phyloP scores from a whole-genome alignment of 2,329 filamentous ascomycete species.

The Domatiomyces catenatus region DNA sequence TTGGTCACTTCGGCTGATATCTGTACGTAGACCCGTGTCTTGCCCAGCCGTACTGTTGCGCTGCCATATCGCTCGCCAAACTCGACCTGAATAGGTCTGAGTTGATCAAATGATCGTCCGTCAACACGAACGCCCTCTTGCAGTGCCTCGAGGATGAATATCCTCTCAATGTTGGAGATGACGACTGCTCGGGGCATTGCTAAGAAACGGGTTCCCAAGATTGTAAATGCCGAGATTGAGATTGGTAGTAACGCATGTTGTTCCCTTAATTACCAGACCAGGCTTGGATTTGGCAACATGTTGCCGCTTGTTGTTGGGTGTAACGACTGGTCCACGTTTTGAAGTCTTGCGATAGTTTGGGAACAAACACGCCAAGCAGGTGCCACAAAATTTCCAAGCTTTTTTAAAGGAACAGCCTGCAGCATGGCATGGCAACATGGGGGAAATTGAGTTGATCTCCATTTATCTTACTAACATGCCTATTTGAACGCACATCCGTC shows the following conservation, averaged over 20 bases:
- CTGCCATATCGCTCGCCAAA: slow-evolving; percentile 89
- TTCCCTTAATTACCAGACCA: not conserved
- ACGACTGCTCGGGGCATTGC: slow-evolving; percentile 83
- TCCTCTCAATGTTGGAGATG: slow-evolving; percentile 74
- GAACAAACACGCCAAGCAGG: not conserved
- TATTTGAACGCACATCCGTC: not conserved
- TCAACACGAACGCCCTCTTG: slow-evolving; percentile 69
- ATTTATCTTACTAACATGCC: not conserved
- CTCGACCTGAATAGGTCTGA: slow-evolving; percentile 57
- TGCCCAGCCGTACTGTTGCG: slow-evolving; percentile 72
- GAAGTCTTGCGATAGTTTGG: not conserved
- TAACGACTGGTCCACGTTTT: not conserved
- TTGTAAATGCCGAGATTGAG: not conserved
- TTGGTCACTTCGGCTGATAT: slow-evolving; percentile 78
- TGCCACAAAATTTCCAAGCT: not conserved
- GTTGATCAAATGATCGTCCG: slow-evolving; percentile 65
- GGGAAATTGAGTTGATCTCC: not conserved
- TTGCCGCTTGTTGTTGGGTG: not conserved
- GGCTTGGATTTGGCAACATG: not conserved
- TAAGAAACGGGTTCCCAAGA: not conserved
- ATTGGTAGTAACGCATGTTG: not conserved
- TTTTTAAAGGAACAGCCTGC: too few relatives aligned
- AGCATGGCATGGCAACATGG: not conserved
- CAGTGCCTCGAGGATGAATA: slow-evolving; percentile 72
- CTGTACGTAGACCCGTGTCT: slow-evolving; percentile 77